Evolutionary conservation across 2,329 filamentous ascomycete species (phyloP), one percentile per base, ranked within the genome.

Genomic region (Pseudogymnoascus sp.): DNA sequence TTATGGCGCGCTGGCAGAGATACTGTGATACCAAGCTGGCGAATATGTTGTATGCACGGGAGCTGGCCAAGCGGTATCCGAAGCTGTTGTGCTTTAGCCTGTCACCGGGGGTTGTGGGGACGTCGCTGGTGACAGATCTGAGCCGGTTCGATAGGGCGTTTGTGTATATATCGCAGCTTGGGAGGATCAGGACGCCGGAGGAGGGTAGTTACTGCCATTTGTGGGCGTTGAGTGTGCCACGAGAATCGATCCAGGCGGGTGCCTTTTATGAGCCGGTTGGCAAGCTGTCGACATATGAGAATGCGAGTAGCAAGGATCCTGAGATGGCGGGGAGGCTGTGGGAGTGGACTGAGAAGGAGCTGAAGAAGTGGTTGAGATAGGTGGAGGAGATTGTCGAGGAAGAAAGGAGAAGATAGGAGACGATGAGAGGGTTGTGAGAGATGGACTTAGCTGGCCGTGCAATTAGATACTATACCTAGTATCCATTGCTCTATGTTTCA

Each of bases 21-120:
- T 79, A 78, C 65, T 79, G 76, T 0, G 77, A 80, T 65, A 76
- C 73, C 56, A 82, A 82, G 66, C 69, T 82, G 2, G 80, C 80
- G 0, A 78, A 80, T 64, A 67, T 81, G 4, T 70, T 80, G 2
- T 79, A 76, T 67, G 72, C 76, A 2, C 68, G 70, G 7, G 73
- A 77, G 60, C 67, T 82, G 3, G 74, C 77, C 1, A 66, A 69
- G 35, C 73, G 70, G 10, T 75, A 79, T 60, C 73, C 76, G 0
- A 64, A 68, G 6, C 71, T 80, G 21, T 73, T 70, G 0, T 67
- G 69, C 6, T 71, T 77, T 3, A 67, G 75, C 0, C 64, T 80
- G 1, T 75, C 79, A 63, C 79, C 78, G 0, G 78, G 77, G 1
- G 69, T 75, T 3, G 75, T 78, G 28, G 65, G 67, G 2, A 80